Evolutionary conservation across 495 filamentous ascomycete genomes (phyloP).

Genomic region (Aspergillus asperescens): DNA sequence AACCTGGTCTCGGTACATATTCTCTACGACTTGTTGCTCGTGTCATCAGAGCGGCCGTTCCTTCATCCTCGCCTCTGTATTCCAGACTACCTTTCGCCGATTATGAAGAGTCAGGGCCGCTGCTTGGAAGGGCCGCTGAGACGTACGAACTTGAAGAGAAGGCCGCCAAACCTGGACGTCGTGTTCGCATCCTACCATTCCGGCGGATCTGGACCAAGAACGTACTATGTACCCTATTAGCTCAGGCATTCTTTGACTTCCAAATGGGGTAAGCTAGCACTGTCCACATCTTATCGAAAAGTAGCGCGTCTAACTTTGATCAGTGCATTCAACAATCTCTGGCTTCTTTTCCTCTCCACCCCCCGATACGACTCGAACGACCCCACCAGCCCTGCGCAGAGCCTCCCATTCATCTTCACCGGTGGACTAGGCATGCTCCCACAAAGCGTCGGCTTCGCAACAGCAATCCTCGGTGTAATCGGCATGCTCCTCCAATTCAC

Average conservation of each 20-base stretch:
- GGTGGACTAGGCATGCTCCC: slow-evolving; percentile 76
- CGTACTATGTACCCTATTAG: slow-evolving; percentile 60
- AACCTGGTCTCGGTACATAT: slow-evolving; percentile 37
- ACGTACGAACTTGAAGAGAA: slow-evolving; percentile 43
- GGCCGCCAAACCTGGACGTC: slow-evolving; percentile 26
- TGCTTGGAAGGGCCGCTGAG: slow-evolving; percentile 26
- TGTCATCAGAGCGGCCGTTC: slow-evolving; percentile 23
- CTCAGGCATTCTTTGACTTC: slow-evolving; percentile 66
- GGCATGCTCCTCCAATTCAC: slow-evolving; percentile 74
- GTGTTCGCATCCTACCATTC: slow-evolving; percentile 52
- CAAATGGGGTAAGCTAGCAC: slow-evolving; percentile 51
- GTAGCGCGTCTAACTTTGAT: not conserved
- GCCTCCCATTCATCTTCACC: slow-evolving; percentile 66
- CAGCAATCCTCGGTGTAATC: slow-evolving; percentile 70
- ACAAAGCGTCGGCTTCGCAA: slow-evolving; percentile 67
- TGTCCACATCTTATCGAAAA: not conserved
- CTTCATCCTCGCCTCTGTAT: slow-evolving; percentile 36
- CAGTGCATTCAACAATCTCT: slow-evolving; percentile 75
- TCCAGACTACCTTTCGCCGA: slow-evolving; percentile 34
- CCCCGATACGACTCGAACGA: slow-evolving; percentile 58
- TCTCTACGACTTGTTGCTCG: slow-evolving; percentile 30
- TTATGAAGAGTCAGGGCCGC: slow-evolving; percentile 34
- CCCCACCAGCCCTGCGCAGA: slow-evolving; percentile 36
- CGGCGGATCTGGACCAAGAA: slow-evolving; percentile 75
- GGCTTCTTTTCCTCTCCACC: slow-evolving; percentile 79